Percentiles rank a stretch among this genome's conserved stretches.
These are phyloP conservation scores for Phytophthora melonis DNA, from an alignment of 352 stramenopile species.

Conservation along the genomic window DNA sequence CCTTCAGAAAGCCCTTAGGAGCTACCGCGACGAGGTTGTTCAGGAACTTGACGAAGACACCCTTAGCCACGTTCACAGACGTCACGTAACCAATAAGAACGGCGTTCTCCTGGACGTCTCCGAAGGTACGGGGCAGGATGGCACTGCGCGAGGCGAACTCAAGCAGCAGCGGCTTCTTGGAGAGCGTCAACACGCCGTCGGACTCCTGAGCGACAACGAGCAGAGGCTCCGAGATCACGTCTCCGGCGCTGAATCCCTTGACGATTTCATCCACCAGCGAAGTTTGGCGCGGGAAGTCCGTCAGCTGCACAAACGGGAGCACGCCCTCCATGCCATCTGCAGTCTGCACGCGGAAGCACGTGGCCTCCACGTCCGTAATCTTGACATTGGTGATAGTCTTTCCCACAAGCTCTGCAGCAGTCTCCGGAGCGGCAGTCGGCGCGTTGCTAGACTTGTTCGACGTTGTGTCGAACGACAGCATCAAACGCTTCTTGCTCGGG, in stretches of 20 bases:
- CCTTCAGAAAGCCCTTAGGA: conserved; percentile 80
- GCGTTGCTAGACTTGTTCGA: conserved; percentile 25
- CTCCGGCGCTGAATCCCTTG: conserved; percentile 55
- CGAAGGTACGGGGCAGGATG: conserved; percentile 67
- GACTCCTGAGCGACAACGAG: conserved; percentile 78
- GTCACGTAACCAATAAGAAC: conserved; percentile 83
- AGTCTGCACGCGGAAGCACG: conserved; percentile 81
- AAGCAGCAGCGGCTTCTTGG: conserved; percentile 85
- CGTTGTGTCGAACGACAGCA: conserved; percentile 87
- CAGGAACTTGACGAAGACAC: conserved; percentile 90
- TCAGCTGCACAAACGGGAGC: conserved; percentile 86
- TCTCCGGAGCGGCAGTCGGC: conserved; percentile 29
- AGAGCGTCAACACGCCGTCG: conserved; percentile 79
- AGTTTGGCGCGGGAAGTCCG: conserved; percentile 84
- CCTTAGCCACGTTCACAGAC: conserved; percentile 76
- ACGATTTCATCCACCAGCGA: conserved; percentile 80
- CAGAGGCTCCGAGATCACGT: conserved; percentile 63
- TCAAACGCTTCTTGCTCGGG: conserved; percentile 79
- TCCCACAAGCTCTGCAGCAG: conserved; percentile 52
- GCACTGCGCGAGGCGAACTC: conserved; percentile 45
- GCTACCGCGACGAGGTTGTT: conserved; percentile 87
- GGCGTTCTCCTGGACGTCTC: conserved; percentile 66
- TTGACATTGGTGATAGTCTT: conserved; percentile 68
- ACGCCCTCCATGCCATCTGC: conserved; percentile 75
- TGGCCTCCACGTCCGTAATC: conserved; percentile 71